Base-by-base conservation (phyloP, 805 yeast species). In the Kluyveromyces siamensis region DNA sequence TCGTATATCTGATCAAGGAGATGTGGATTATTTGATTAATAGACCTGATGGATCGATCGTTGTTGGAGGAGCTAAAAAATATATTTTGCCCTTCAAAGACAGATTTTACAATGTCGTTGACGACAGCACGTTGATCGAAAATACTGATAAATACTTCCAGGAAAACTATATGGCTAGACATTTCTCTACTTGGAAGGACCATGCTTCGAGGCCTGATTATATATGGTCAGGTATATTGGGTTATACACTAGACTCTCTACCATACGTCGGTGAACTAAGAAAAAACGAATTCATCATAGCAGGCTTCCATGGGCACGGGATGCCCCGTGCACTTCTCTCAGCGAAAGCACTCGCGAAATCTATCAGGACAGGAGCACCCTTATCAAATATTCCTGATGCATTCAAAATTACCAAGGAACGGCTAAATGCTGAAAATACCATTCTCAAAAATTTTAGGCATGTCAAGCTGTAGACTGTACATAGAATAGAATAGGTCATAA, bases 241-340 rank as follows among this genome's bases (percentile, higher is more conserved):
- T 3, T 73, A 65, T 52, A 60, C 76, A 5, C 62, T 64, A 27
- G 76, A 73, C 51, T 53, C 50, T 5, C 48, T 66, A 25, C 79
- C 79, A 2, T 65, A 67, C 45, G 73, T 74, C 17, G 79, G 79
- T 19, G 72, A 68, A 47, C 48, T 73, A 30, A 57, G 52, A 27
- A 53, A 57, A 37, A 59, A 65, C 48, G 61, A 66, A n/a, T 73
- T 56, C 50, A 59, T 70, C n/a, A 60, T 66, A 51, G 77, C 77
- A 4, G 79, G 79, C 0, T 75, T 72, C 58, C 69, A 71, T 40
- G 79, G 78, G 2, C 79, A 75, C 56, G 79, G 79, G 19, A 73
- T 75, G 77, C 77, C 79, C 35, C 60, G 77, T 39, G 70, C 72
- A 9, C 68, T 68, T 48, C 46, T 71, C 7, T 53, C 66, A 40